Evolutionary conservation across 2,329 filamentous ascomycete genomes (phyloP).

Genomic region (Alternaria panax): DNA sequence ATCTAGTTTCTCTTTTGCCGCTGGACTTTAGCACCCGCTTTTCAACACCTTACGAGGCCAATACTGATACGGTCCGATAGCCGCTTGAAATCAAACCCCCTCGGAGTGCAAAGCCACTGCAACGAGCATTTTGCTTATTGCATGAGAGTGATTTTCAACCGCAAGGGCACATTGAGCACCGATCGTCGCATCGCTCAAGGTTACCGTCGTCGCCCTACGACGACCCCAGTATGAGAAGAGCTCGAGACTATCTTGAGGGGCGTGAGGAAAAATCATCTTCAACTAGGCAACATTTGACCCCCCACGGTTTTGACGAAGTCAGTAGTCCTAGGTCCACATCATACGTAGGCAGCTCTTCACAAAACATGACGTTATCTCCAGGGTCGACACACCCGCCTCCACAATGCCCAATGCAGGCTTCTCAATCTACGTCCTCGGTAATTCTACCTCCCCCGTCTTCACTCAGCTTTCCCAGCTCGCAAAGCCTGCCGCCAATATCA

Average conservation of each 20-base stretch:
- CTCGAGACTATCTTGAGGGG: slow-evolving; percentile 29
- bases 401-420: slow-evolving; percentile 38
- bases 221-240: slow-evolving; percentile 33
- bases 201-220: slow-evolving; percentile 19
- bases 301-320: slow-evolving; percentile 24
- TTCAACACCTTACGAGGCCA: not conserved
- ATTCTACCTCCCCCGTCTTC: slow-evolving; percentile 45
- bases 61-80: slow-evolving; percentile 24
- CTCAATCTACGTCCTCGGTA: slow-evolving; percentile 28
- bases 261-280: slow-evolving; percentile 34
- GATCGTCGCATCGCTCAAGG: slow-evolving; percentile 19
- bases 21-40: not conserved
- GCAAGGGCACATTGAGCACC: slow-evolving; percentile 23
- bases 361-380: slow-evolving; percentile 54
- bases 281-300: slow-evolving; percentile 19
- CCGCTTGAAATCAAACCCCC: slow-evolving; percentile 17
- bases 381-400: slow-evolving; percentile 47
- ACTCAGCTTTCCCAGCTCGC: slow-evolving; percentile 30
- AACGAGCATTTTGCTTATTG: slow-evolving; percentile 35
- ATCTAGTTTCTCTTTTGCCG: not conserved
- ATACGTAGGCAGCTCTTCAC: slow-evolving; percentile 28
- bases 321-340: slow-evolving; percentile 15
- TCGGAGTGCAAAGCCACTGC: slow-evolving; percentile 26
- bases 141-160: slow-evolving; percentile 33
- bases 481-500: slow-evolving; percentile 35